These are phyloP conservation scores for Pascua guehoae DNA, from an alignment of 1,284 basidiomycete species.

Conservation along the genomic window DNA sequence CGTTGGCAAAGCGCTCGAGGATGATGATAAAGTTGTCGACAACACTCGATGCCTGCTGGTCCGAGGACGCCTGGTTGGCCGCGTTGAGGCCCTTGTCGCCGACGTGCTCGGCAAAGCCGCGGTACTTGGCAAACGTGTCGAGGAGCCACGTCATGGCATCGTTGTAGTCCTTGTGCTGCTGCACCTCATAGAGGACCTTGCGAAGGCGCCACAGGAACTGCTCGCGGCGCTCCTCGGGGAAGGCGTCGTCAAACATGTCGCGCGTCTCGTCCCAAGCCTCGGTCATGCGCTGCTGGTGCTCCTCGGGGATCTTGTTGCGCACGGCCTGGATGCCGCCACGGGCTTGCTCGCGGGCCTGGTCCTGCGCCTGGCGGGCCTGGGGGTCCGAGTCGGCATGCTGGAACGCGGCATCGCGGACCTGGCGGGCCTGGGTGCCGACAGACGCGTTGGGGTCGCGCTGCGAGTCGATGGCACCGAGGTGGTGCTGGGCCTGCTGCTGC, in stretches of 20 bases:
- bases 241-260: constrained; percentile 40
- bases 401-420: constrained; percentile 38
- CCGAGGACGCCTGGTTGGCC: constrained; percentile 54
- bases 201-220: constrained; percentile 46
- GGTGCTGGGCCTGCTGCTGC: constrained; percentile 50
- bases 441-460: constrained; percentile 50
- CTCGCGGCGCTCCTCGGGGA: constrained; percentile 80
- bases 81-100: constrained; percentile 51
- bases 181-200: constrained; percentile 80
- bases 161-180: constrained; percentile 87
- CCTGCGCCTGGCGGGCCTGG: constrained; percentile 53
- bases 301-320: constrained; percentile 52
- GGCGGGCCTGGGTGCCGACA: constrained; percentile 38
- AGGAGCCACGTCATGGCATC: constrained; percentile 74
- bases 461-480: constrained; percentile 53
- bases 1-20: constrained; percentile 88
- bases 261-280: background rate
- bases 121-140: constrained; percentile 69
- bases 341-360: constrained; percentile 55
- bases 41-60: background rate
- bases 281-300: constrained; percentile 30
- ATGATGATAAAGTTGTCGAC: constrained; percentile 66
- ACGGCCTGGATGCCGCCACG: constrained; percentile 50
- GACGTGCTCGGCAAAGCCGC: constrained; percentile 47
- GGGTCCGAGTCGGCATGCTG: constrained; percentile 52